A percentile compares a stretch with the other conserved stretches of the same genome.
Evolutionary conservation across 164 flowering plant species (phyloP).

Genomic region (Euptelea pleiosperma): DNA sequence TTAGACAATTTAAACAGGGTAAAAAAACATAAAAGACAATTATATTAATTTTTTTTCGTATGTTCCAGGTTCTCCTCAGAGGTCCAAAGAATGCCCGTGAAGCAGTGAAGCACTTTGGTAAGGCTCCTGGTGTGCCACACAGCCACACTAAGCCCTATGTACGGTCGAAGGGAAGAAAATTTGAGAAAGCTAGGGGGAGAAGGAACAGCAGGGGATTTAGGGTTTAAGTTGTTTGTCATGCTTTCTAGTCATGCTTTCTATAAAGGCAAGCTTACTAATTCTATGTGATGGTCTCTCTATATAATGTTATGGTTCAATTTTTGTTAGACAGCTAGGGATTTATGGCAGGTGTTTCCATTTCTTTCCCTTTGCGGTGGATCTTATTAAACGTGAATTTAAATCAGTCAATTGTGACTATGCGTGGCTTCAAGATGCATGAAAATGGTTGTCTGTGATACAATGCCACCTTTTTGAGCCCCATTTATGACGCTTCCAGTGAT

Average conservation of each 20-base stretch:
- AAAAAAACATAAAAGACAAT: too few species aligned
- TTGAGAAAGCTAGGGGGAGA: slow-evolving; percentile 43
- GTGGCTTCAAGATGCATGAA: too few species aligned
- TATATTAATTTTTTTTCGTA: not conserved
- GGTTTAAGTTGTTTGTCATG: slow-evolving; percentile 19
- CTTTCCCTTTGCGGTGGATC: too few species aligned
- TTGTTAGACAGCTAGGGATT: not conserved
- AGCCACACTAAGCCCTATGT: slow-evolving; percentile 50
- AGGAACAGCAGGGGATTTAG: slow-evolving; percentile 49
- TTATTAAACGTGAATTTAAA: too few species aligned
- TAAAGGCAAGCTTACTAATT: not conserved
- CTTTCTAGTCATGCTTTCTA: slow-evolving; percentile 2
- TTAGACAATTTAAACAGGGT: too few species aligned
- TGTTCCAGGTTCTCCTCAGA: slow-evolving; percentile 41
- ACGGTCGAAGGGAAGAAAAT: slow-evolving; percentile 44
- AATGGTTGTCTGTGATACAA: too few species aligned
- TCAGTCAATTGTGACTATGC: too few species aligned
- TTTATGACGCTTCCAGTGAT: too few species aligned
- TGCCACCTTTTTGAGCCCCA: too few species aligned
- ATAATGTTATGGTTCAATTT: not conserved
- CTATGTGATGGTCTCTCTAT: not conserved
- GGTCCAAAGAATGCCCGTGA: slow-evolving; percentile 47
- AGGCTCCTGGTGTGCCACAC: slow-evolving; percentile 53
- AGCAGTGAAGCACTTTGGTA: slow-evolving; percentile 46
- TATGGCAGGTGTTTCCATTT: too few species aligned